A percentile compares a stretch with the other conserved stretches of the same genome.
phyloP scores from a whole-genome alignment of 257 asterid species.

The Nicotiana paniculata region DNA sequence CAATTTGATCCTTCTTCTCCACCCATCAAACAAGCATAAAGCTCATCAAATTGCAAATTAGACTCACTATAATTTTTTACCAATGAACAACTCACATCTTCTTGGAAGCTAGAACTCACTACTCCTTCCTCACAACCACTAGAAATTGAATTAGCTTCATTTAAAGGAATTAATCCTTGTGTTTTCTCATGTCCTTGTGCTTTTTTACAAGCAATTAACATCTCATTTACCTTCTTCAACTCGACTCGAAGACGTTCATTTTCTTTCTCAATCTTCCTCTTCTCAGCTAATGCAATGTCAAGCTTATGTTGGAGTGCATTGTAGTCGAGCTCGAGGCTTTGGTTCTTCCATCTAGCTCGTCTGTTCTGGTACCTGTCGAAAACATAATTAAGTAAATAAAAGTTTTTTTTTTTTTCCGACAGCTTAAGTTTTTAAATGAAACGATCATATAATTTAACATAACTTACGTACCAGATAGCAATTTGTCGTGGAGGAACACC shows the following conservation, averaged over 20 bases:
- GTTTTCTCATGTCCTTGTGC: constrained; percentile 13
- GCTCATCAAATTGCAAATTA: constrained; percentile 50
- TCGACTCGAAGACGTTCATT: constrained; percentile 45
- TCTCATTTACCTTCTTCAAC: constrained; percentile 45
- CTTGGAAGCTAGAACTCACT: constrained; percentile 42
- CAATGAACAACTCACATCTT: constrained; percentile 59
- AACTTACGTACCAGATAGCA: constrained; percentile 56
- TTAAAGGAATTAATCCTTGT: background rate
- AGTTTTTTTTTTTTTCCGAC: background rate
- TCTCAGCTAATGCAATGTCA: constrained; percentile 51
- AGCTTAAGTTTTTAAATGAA: background rate
- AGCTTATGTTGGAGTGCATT: constrained; percentile 50
- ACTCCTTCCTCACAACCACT: constrained; percentile 57
- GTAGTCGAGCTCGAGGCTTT: constrained; percentile 63
- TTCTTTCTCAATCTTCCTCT: constrained; percentile 46
- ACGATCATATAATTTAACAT: background rate
- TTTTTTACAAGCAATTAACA: constrained; percentile 22
- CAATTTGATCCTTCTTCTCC: constrained; percentile 18
- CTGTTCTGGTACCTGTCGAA: constrained; percentile 47
- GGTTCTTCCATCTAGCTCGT: constrained; percentile 85
- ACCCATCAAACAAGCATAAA: constrained; percentile 60
- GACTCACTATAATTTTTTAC: constrained; percentile 21
- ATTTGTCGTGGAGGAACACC: constrained; percentile 78
- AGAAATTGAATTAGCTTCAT: constrained; percentile 39
- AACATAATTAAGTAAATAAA: background rate